These are phyloP conservation scores for Melaleuca alternifolia DNA, from an alignment of 345 rosid species.

Conservation along the genomic window DNA sequence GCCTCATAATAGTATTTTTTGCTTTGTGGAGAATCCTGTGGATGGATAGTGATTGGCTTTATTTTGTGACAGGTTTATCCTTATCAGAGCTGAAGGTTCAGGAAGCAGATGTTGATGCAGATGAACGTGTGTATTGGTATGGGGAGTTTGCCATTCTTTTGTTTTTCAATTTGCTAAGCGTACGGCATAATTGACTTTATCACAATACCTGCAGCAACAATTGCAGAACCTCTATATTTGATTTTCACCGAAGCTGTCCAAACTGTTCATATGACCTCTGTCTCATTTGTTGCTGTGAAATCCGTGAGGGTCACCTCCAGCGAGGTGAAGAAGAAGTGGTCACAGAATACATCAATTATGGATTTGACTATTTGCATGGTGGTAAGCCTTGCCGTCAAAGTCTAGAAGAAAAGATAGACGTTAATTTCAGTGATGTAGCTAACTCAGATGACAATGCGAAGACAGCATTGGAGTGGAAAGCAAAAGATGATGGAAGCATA, in stretches of 20 bases:
- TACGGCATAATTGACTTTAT: neutral
- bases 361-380: slow-evolving; percentile 36
- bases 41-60: neutral
- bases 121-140: slow-evolving; percentile 55
- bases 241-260: slow-evolving; percentile 43
- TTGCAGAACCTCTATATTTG: slow-evolving; percentile 52
- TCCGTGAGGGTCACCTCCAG: slow-evolving; percentile 34
- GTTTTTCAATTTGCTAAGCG: neutral
- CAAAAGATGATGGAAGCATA: slow-evolving; percentile 37
- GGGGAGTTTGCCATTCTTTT: neutral
- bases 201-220: slow-evolving; percentile 25
- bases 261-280: slow-evolving; percentile 44
- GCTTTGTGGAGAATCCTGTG: neutral
- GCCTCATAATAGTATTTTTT: neutral
- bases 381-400: neutral
- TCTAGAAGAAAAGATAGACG: neutral
- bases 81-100: slow-evolving; percentile 3
- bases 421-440: neutral
- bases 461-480: slow-evolving; percentile 30
- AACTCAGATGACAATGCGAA: slow-evolving; percentile 3
- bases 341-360: slow-evolving; percentile 7
- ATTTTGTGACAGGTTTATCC: neutral
- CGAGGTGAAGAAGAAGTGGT: slow-evolving; percentile 19
- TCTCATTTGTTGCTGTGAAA: slow-evolving; percentile 46
- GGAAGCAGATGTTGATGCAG: neutral